Percentiles rank a stretch among this genome's conserved stretches.
Conservation (phyloP, 306 rosid genomes). For the Casuarina glauca region DNA sequence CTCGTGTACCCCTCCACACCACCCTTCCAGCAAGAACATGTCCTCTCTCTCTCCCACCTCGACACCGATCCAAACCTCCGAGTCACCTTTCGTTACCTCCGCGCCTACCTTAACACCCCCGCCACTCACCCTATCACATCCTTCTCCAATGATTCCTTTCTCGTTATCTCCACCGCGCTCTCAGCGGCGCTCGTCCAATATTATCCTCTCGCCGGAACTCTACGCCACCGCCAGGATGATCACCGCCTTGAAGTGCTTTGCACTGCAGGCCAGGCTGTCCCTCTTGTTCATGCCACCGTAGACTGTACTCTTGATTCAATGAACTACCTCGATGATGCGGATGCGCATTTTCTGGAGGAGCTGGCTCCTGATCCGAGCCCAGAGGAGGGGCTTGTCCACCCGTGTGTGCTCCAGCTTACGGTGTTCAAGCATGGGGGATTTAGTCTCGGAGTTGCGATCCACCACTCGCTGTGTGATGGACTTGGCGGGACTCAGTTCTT, state of each 20-base stretch:
- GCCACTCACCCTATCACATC: background rate
- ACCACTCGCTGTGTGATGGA: constrained; percentile 76
- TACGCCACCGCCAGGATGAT: constrained; percentile 34
- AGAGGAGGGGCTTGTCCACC: constrained; percentile 47
- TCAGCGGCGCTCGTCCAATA: constrained; percentile 59
- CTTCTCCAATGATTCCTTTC: constrained; percentile 39
- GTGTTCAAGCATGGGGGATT: constrained; percentile 72
- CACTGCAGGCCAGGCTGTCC: constrained; percentile 56
- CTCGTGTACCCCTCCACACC: constrained; percentile 46
- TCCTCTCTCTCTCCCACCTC: constrained; percentile 69
- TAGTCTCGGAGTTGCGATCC: constrained; percentile 71
- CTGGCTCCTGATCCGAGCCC: constrained; percentile 60
- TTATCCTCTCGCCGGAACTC: constrained; percentile 75
- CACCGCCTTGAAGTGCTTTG: constrained; percentile 58
- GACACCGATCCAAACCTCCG: constrained; percentile 81
- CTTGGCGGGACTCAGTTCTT: constrained; percentile 74
- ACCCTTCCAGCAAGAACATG: constrained; percentile 52
- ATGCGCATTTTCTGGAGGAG: constrained; percentile 45
- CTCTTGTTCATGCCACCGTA: constrained; percentile 50
- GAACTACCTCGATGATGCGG: constrained; percentile 54
- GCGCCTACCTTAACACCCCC: constrained; percentile 46
- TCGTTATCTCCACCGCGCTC: constrained; percentile 60
- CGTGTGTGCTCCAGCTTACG: constrained; percentile 70
- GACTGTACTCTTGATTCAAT: constrained; percentile 56
- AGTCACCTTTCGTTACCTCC: constrained; percentile 79